These are phyloP conservation scores for Cylindrodendrum hubeiense DNA, from an alignment of 2,329 filamentous ascomycete species.

Conservation along the genomic window DNA sequence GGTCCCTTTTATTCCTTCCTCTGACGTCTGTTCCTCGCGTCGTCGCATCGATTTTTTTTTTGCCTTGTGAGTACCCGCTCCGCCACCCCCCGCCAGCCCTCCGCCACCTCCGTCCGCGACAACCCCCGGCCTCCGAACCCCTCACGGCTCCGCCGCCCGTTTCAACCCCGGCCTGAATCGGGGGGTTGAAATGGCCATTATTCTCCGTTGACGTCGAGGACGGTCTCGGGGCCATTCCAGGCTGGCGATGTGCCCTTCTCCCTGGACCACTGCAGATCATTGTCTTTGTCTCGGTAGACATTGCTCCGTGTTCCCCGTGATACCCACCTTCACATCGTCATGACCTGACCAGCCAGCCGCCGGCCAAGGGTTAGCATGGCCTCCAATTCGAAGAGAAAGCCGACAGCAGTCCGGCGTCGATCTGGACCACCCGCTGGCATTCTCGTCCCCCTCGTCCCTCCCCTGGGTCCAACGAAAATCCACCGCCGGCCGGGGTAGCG, in stretches of 20 bases:
- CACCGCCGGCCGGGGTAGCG: not conserved
- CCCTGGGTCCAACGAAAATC: constrained; percentile 1
- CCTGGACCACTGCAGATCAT: not conserved
- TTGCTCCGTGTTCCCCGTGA: not conserved
- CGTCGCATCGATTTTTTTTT: not conserved
- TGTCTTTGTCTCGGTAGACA: not conserved
- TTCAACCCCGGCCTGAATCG: constrained; percentile 36
- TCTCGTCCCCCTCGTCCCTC: not conserved
- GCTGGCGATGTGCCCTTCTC: not conserved
- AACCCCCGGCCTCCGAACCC: constrained; percentile 31
- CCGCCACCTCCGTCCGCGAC: constrained; percentile 35
- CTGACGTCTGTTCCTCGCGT: not conserved
- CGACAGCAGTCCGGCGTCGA: not conserved
- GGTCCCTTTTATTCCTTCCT: not conserved
- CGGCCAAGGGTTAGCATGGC: not conserved
- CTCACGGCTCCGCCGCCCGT: constrained; percentile 43
- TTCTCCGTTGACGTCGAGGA: not conserved
- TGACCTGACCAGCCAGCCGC: not conserved
- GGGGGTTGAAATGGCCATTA: constrained; percentile 18
- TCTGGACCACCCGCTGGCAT: not conserved
- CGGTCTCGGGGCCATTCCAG: not conserved
- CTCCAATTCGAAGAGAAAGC: not conserved
- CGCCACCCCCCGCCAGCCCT: constrained; percentile 26
- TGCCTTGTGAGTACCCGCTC: constrained; percentile 17
- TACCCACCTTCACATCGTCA: not conserved